Base-by-base conservation (phyloP, 2,329 filamentous ascomycete species). In the Beauveria rudraprayagi region DNA sequence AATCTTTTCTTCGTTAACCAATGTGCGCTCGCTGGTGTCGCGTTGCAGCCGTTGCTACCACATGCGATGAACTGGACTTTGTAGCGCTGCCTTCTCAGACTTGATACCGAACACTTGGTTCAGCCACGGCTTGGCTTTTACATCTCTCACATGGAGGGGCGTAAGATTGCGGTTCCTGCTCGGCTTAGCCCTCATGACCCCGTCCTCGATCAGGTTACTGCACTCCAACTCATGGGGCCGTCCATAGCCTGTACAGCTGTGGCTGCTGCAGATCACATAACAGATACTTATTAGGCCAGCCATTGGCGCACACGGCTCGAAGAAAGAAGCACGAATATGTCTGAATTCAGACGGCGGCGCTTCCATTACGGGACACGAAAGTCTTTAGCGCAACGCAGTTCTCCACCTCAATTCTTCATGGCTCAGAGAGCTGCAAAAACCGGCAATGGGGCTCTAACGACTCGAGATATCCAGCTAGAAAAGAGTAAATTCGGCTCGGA, bases 21-120 rank as follows among this genome's bases (percentile, higher is more conserved):
- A 50, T 30, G 11, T 50, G 22, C 44, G 28, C 22, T 48, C 28
- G 43, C 11, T 28, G 47, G n/a, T 19, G 43, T 47, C 37, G n/a
- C 28, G 43, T 47, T 19, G 54, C 14, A 47, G 16, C 54, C 43
- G 41, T 37, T 58, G 46, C 34, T 50, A 50, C 44, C 30, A 41
- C 34, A 22, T n/a, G 24, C 14, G 24, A 50, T 41, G 34, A 24
- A 30, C 14, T 43, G 46, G 34, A 50, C 26, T 43, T 58, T 19
- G 56, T 58, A 48, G 56, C 46, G 46, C 41, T 58, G 46, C 19
- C 19, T 5, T 6, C 22, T 11, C 34, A 58, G 19, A 26, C 28
- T 8, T 58, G 56, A n/a, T 58, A 50, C 30, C 46, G 56, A 58
- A 51, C 56, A 46, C 22, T 24, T 58, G 56, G 56, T 50, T 22